Evolutionary conservation across 2,329 filamentous ascomycete species (phyloP).

Genomic region (Fusarium sp.): DNA sequence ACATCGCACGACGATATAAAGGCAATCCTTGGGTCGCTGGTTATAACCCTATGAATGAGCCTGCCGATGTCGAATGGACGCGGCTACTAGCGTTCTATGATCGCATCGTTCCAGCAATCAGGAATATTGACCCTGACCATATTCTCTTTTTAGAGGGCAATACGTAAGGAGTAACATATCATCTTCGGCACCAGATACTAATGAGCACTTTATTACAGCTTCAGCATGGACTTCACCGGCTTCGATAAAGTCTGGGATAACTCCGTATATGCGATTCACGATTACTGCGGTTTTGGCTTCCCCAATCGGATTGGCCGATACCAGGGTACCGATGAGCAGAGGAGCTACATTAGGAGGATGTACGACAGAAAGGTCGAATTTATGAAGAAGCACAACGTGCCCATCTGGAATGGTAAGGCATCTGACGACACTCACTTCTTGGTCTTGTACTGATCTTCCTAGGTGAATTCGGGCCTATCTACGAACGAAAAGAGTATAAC

Average conservation of each 20-base stretch:
- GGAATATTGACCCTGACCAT: constrained; percentile 57
- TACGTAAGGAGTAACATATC: constrained; percentile 45
- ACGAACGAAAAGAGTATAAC: constrained; percentile 53
- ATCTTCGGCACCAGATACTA: rapidly evolving
- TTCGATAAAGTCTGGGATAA: constrained; percentile 56
- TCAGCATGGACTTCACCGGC: constrained; percentile 46
- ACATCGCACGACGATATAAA: constrained; percentile 56
- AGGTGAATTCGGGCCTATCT: constrained; percentile 64
- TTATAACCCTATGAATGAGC: constrained; percentile 53
- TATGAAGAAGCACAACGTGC: constrained; percentile 54
- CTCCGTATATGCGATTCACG: constrained; percentile 63
- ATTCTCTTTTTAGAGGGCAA: constrained; percentile 64
- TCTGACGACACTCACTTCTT: rapidly evolving
- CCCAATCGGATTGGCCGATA: constrained; percentile 53
- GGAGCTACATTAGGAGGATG: constrained; percentile 44
- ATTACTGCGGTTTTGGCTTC: constrained; percentile 65
- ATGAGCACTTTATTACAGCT: constrained; percentile 8
- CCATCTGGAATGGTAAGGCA: constrained; percentile 56
- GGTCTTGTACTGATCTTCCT: rapidly evolving
- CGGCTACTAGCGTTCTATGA: constrained; percentile 55
- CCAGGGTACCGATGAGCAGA: constrained; percentile 55
- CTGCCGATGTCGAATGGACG: constrained; percentile 47
- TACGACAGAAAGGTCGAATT: constrained; percentile 58
- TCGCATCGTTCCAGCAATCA: constrained; percentile 53
- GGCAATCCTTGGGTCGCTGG: constrained; percentile 56